Evolutionary conservation across 202 grass and related monocot species (phyloP), one percentile per base, ranked within the genome.

Genomic region (Setaria italica): DNA sequence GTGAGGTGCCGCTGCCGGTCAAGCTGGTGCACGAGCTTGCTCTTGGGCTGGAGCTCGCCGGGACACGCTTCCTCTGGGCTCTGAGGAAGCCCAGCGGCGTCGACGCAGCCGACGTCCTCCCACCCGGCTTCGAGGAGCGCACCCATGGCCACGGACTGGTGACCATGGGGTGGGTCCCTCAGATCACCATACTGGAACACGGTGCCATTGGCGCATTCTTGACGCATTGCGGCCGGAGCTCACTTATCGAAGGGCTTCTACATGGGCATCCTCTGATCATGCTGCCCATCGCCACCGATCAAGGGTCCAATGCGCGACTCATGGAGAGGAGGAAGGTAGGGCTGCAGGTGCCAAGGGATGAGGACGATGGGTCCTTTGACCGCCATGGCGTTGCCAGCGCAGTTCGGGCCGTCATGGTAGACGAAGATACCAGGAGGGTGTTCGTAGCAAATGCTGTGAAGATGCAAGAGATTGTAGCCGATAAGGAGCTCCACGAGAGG

Each of bases 191-290:
- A 34, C 62, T 14, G 2, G 13, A 6, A 8, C 37, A 12, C 1
- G 43, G 5, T 2, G 43, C 43, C 12, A 43, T 72, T 0, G 75
- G 80, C 3, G 84, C 20, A 2, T 90, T 90, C 80, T 29, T 90
- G 53, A 87, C 80, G 51, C 84, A 87, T 51, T 87, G 75, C 19
- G 89, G 89, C 2, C 58, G 74, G 84, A 90, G 47, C 41, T 90
- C 88, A 7, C 53, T 82, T 0, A 12, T 25, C 0, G 80, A 82
- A 15, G 70, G 85, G 7, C 56, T 87, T 41, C 37, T 48, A 15
- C 42, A 19, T 9, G 79, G 85, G 9, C 70, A 55, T 25, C 77
- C 85, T 25, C 84, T 86, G 0, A 43, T 86, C 74, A 58, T 86
- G 75, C 66, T 86, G 3, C 84, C 84, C 0, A 62, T 86, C 49